phyloP scores from a whole-genome alignment of 345 rosid genomes.

The Acer yangbiense region DNA sequence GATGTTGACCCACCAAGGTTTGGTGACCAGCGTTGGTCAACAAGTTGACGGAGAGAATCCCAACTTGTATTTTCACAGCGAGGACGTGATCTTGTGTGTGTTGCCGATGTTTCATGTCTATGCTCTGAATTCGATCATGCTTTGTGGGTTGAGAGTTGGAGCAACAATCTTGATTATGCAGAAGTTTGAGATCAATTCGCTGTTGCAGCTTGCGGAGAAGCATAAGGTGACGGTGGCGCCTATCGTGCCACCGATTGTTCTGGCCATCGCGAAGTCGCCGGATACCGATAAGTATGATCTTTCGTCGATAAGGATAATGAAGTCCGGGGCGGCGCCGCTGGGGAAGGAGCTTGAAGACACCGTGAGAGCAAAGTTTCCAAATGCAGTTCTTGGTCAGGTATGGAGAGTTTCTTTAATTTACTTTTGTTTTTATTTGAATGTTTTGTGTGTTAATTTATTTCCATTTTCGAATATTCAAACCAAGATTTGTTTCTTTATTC shows the following conservation, averaged over 20 bases:
- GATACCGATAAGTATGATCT: constrained; percentile 65
- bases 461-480: neutral
- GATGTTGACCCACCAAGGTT: constrained; percentile 82
- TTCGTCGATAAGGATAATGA: constrained; percentile 63
- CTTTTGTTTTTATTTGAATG: neutral
- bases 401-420: neutral
- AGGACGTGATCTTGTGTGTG: constrained; percentile 75
- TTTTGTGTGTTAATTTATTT: neutral
- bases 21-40: constrained; percentile 81
- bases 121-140: constrained; percentile 66
- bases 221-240: constrained; percentile 75
- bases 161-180: constrained; percentile 84
- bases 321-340: constrained; percentile 89
- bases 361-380: constrained; percentile 65
- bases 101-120: constrained; percentile 87
- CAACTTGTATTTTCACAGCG: constrained; percentile 62
- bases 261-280: constrained; percentile 65
- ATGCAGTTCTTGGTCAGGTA: constrained; percentile 93
- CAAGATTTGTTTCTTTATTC: neutral
- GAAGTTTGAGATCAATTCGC: constrained; percentile 60
- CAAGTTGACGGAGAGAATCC: constrained; percentile 97
- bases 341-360: constrained; percentile 91
- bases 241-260: constrained; percentile 76
- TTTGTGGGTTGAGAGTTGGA: constrained; percentile 79
- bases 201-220: constrained; percentile 62